Conservation (phyloP, 805 yeast species). For the Yarrowia divulgata region DNA sequence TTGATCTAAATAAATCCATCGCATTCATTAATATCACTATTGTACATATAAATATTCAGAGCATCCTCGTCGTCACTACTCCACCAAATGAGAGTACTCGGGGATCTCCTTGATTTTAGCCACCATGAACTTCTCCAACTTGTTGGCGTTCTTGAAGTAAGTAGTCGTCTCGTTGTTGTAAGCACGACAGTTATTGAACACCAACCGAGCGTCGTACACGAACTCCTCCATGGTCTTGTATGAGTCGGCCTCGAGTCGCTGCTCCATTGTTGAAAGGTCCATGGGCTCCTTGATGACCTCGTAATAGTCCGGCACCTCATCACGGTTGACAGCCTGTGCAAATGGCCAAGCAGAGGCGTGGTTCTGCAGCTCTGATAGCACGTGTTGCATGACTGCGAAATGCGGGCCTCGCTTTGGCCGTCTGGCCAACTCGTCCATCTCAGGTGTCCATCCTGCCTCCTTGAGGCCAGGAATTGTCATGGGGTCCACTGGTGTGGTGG, state of each 20-base stretch:
- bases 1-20: conserved; percentile 3
- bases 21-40: conserved; percentile 30
- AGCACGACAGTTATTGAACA: conserved; percentile 88
- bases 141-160: conserved; percentile 91
- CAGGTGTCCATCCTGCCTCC: conserved; percentile 98
- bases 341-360: conserved; percentile 99
- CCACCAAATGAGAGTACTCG: conserved; percentile 84
- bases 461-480: conserved; percentile 84
- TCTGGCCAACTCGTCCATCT: conserved; percentile 96
- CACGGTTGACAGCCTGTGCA: conserved; percentile 87
- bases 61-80: conserved; percentile 49
- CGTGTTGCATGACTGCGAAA: conserved; percentile 88
- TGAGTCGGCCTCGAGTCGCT: conserved; percentile 87
- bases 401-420: conserved; percentile 95
- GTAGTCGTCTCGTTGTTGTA: conserved; percentile 96
- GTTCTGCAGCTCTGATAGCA: conserved; percentile 85
- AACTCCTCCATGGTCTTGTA: conserved; percentile 92
- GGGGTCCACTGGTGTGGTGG: conserved; percentile 63
- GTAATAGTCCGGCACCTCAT: conserved; percentile 95
- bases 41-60: conserved; percentile 39
- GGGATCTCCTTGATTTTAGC: conserved; percentile 86
- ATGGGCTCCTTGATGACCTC: conserved; percentile 97
- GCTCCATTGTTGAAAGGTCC: conserved; percentile 97
- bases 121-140: conserved; percentile 87
- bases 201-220: conserved; percentile 82